A percentile compares a stretch with the other conserved stretches of the same genome.
phyloP scores from a whole-genome alignment of 2,329 filamentous ascomycete genomes.

The Arachnomyces sp. region DNA sequence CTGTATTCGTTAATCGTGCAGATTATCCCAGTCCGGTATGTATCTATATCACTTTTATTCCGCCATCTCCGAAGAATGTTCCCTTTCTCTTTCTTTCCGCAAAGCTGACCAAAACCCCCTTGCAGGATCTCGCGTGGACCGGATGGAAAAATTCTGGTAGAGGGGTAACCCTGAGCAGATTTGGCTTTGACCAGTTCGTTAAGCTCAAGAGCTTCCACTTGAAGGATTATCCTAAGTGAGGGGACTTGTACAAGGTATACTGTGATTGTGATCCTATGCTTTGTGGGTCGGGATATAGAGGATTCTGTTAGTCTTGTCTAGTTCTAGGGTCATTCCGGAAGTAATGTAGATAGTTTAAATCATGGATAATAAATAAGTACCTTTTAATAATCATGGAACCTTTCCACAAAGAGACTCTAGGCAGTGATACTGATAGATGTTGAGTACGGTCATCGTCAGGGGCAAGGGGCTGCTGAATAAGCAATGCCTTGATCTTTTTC shows the following conservation, averaged over 20 bases:
- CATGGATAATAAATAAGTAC: too few relatives aligned
- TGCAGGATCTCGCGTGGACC: conserved; percentile 85
- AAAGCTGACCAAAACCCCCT: conserved; percentile 17
- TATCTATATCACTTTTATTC: conserved; percentile 22
- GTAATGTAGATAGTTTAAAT: too few relatives aligned
- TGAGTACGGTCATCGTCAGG: too few relatives aligned
- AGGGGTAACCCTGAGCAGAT: conserved; percentile 79
- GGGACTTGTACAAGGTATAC: conserved; percentile 3
- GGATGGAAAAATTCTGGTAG: conserved; percentile 97
- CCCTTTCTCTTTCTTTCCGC: not conserved
- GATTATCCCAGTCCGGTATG: conserved; percentile 87
- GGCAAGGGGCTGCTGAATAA: too few relatives aligned
- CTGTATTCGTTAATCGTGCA: conserved; percentile 90
- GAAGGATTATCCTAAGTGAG: conserved; percentile 63
- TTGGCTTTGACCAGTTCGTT: conserved; percentile 91
- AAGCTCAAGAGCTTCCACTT: conserved; percentile 94
- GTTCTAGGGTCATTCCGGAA: too few relatives aligned
- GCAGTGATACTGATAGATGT: too few relatives aligned
- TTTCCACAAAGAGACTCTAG: too few relatives aligned
- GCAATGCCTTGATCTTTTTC: too few relatives aligned
- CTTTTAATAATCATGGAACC: too few relatives aligned
- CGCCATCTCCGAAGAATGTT: conserved; percentile 4
- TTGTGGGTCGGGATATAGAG: too few relatives aligned
- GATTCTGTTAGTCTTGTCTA: conserved; percentile 13
- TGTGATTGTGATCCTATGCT: not conserved